phyloP scores from a whole-genome alignment of 352 stramenopile species.

The Phytophthora vignae region DNA sequence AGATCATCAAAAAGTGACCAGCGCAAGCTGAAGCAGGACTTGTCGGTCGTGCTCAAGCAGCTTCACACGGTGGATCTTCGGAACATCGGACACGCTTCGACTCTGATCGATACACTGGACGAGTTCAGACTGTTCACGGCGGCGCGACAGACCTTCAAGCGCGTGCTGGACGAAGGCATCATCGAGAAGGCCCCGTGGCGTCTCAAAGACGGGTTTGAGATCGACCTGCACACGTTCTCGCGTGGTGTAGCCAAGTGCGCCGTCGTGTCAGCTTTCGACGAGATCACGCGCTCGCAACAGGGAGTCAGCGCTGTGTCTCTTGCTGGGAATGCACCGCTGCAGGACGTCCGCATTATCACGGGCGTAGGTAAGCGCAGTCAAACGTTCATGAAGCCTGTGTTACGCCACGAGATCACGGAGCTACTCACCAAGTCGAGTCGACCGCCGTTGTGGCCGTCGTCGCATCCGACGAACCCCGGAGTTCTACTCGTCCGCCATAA shows the following conservation, averaged over 20 bases:
- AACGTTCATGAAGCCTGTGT: constrained; percentile 63
- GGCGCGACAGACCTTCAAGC: constrained; percentile 55
- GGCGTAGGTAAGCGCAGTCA: constrained; percentile 73
- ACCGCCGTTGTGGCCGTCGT: constrained; percentile 55
- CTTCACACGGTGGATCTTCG: constrained; percentile 45
- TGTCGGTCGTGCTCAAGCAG: constrained; percentile 59
- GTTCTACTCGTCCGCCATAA: constrained; percentile 65
- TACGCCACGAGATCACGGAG: constrained; percentile 59
- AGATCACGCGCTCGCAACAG: constrained; percentile 41
- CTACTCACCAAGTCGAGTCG: constrained; percentile 62
- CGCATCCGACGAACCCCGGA: constrained; percentile 65
- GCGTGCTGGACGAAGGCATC: constrained; percentile 53
- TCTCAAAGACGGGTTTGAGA: constrained; percentile 64
- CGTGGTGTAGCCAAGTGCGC: constrained; percentile 72
- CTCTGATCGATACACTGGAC: constrained; percentile 67
- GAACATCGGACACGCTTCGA: constrained; percentile 60
- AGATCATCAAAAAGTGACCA: constrained; percentile 16
- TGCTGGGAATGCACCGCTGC: constrained; percentile 24
- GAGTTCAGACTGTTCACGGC: constrained; percentile 57
- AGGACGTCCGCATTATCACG: constrained; percentile 78
- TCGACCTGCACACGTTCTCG: constrained; percentile 80
- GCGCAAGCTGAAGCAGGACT: constrained; percentile 47
- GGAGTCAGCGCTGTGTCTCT: constrained; percentile 40
- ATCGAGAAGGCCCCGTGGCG: constrained; percentile 59
- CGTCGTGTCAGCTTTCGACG: constrained; percentile 69